Evolutionary conservation across 495 filamentous ascomycete species (phyloP), one percentile per base, ranked within the genome.

Genomic region (Polyplosphaeria fusca): DNA sequence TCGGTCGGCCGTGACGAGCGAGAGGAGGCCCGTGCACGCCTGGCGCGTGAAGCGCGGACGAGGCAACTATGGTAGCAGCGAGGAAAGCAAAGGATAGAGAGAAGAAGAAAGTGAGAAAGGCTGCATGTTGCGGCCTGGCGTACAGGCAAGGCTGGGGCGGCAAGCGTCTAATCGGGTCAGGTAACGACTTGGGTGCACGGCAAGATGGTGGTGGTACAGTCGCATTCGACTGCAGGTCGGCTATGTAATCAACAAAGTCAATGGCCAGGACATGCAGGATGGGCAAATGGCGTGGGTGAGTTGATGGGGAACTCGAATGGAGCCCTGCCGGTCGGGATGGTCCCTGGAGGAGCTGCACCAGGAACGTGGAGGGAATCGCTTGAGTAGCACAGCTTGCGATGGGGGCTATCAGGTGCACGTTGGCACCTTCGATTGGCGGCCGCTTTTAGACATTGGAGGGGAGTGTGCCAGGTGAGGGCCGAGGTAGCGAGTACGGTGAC

Each of bases 71-170:
- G n/a, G 27, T 26, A 3, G 32, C 3, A 37, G 20, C 25, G 7
- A 14, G 30, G 7, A 7, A 7, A 35, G 30, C 30, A 7, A 7
- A 35, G 30, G 7, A 7, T 7, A 7, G 30, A 35, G 14, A 32
- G 39, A 19, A 19, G 40, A 19, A 32, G 39, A 22, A 14, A 14
- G 22, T 23, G 16, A 7, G 18, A 32, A 14, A 22, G 30, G 39
- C 2, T 13, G 45, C 50, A 54, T 54, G 40, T 54, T 54, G 50
- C 13, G 43, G 50, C 50, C 40, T 54, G 23, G 25, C 5, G 46
- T 11, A 4, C 12, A 24, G 37, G 37, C 18, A 40, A 41, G 48
- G 48, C 32, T 52, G 5, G 25, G 2, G 7, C 14, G 30, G 7
- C 30, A 14, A 35, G 14, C 30, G 30, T 7, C 30, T 35, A 35